These are phyloP conservation scores for Cordyceps tenuipes DNA, from an alignment of 2,329 filamentous ascomycete genomes.

Conservation along the genomic window DNA sequence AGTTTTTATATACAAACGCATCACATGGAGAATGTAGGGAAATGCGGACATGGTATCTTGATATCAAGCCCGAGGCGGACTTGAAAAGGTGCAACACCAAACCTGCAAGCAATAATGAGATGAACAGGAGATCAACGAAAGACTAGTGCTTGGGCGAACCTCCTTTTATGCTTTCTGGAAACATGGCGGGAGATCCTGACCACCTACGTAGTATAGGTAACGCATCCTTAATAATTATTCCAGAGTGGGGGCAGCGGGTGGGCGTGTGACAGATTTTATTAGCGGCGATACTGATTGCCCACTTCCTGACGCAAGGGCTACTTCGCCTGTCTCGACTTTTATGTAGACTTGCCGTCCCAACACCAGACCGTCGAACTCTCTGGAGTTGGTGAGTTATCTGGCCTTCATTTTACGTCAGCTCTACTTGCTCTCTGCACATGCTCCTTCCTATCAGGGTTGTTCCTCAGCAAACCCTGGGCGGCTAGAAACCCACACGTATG, in stretches of 20 bases:
- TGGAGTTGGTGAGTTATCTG: background rate
- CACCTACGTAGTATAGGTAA: background rate
- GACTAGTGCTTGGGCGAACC: background rate
- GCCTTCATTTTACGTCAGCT: background rate
- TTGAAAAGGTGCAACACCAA: too few species aligned
- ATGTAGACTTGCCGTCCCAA: constrained; percentile 12
- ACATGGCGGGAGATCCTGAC: background rate
- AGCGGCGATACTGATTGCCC: constrained; percentile 12
- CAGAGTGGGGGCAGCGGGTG: background rate
- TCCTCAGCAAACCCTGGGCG: background rate
- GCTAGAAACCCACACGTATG: background rate
- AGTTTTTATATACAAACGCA: background rate
- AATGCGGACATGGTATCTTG: too few species aligned
- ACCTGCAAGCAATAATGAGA: too few species aligned
- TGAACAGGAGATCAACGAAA: background rate
- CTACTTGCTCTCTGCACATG: background rate
- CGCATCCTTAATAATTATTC: too few species aligned
- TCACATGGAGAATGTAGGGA: background rate
- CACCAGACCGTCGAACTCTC: background rate
- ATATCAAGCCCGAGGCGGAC: too few species aligned
- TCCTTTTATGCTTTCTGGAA: background rate
- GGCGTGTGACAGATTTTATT: constrained; percentile 5
- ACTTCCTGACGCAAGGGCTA: constrained; percentile 16
- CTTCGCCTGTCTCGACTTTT: constrained; percentile 16
- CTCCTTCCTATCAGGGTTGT: background rate